These are phyloP conservation scores for Mortierella sp. DNA, from an alignment of 371 early-diverging fungal species.

Conservation along the genomic window DNA sequence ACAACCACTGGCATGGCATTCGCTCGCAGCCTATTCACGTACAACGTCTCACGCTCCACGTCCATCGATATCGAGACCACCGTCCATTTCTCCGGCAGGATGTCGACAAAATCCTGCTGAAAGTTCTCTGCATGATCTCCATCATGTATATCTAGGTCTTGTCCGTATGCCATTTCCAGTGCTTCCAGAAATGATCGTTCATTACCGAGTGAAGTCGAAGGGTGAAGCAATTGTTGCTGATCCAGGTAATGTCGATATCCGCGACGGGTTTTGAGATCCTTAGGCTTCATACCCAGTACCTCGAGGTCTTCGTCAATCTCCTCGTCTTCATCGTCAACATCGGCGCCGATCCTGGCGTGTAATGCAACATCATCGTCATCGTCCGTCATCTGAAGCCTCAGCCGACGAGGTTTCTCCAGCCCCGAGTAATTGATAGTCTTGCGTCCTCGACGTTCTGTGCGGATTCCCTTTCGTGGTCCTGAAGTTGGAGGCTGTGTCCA, in stretches of 20 bases:
- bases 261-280: conserved; percentile 6
- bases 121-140: conserved; percentile 51
- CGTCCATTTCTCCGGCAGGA: conserved; percentile 73
- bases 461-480: background rate
- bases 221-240: conserved; percentile 32
- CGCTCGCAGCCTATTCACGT: conserved; percentile 69
- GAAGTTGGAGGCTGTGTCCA: background rate
- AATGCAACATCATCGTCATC: background rate
- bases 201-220: conserved; percentile 41
- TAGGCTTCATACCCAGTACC: conserved; percentile 7
- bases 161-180: conserved; percentile 54
- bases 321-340: background rate
- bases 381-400: conserved; percentile 13
- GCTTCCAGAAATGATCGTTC: conserved; percentile 42
- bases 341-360: background rate
- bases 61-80: conserved; percentile 84
- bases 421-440: conserved; percentile 19
- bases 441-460: background rate
- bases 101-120: conserved; percentile 60
- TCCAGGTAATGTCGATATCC: conserved; percentile 40
- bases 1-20: conserved; percentile 67
- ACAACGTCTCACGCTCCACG: conserved; percentile 66
- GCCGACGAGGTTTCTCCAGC: conserved; percentile 39
- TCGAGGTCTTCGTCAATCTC: background rate
- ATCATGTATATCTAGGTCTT: conserved; percentile 49